Base-by-base conservation (phyloP, 1,284 basidiomycete species). In the Ustilago nuda region DNA sequence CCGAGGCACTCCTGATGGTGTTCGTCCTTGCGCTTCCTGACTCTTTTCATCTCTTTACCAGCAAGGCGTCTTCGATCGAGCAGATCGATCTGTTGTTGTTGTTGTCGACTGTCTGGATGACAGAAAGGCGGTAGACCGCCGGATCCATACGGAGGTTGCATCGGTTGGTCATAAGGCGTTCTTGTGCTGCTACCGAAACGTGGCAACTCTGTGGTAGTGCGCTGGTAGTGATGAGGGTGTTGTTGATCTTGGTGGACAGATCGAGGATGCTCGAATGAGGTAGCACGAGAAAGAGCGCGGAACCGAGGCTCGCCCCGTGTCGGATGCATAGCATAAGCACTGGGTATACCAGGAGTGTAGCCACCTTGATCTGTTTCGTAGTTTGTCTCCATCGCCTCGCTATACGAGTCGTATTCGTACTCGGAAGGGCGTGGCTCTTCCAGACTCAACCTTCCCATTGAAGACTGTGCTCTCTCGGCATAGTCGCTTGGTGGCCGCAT, bases 1-100 rank as follows among this genome's bases (percentile, higher is more conserved):
- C 75, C 75, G 8, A 77, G 71, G 15, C 75, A 77, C 39, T 77
- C 75, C 39, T 77, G 75, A 43, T 73, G 75, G 33, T 77, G 75
- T 23, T 77, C 75, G 43, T 77, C 74, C 56, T 77, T 77, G 39
- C 75, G 70, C 58, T 77, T 77, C 7, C 71, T 61, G 13, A 77
- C 71, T 27, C 75, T 58, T 17, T 73, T 73, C 75, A 77, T 77
- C 9, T 67, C 71, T 61, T 77, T 77, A n/a, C 75, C 64, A 19
- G 75, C 58, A 8, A 77, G 54, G 15, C 61, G 63, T 39, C 75
- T 59, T 1, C 67, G 75, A 46, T 77, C 71, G 7, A 71, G 35
- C 11, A 62, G 17, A 5, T 77, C 75, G 43, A 68, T 64, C 56
- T 77, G 75, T 39, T 66, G 71, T 51, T 73, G 61, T 37, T 73